Base-by-base conservation (phyloP, 1,284 basidiomycete species). In the Ganoderma lucidum region DNA sequence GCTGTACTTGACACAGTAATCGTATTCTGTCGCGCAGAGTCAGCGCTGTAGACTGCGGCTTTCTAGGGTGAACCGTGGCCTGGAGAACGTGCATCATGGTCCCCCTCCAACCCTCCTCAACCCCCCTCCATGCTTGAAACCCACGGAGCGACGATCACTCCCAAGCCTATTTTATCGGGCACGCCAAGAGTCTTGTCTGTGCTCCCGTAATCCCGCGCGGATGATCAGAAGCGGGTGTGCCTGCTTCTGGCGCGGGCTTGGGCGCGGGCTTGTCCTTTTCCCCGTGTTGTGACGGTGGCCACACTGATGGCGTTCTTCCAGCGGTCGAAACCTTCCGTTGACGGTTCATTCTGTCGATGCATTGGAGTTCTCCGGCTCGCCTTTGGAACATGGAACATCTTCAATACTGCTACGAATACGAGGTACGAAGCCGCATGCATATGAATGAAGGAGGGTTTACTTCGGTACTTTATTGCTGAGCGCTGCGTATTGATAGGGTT, bases 191-290 rank as follows among this genome's bases (percentile, higher is more conserved):
- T 32, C 53, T 56, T 56, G 53, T 17, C 17, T 56, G 53, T 35
- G 53, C 30, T 19, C 53, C 32, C 30, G 28, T 55, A 28, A 6
- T 32, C 6, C 12, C 6, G 28, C 53, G 6, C 53, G 2, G 32
- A 30, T 9, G 53, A 56, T 53, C 53, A 56, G 32, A 35, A 32
- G 32, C 30, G 53, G 53, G 30, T 56, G 30, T 56, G 8, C 17
- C 30, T 32, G 30, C 30, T 35, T 30, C 53, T 56, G 15, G 53
- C 44, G 53, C 39, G 3, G 37, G 28, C 63, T 42, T 64, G 51
- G 63, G 48, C 39, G 53, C 63, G 63, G 63, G 53, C 63, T 64
- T 64, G 63, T 64, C 3, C 23, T 51, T 10, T 51, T 51, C 23
- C 23, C 23, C 48, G 48, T n/a, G 23, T 23, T 44, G 15, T 15